These are phyloP conservation scores for Ustilago lituana DNA, from an alignment of 1,284 basidiomycete species.

Conservation along the genomic window DNA sequence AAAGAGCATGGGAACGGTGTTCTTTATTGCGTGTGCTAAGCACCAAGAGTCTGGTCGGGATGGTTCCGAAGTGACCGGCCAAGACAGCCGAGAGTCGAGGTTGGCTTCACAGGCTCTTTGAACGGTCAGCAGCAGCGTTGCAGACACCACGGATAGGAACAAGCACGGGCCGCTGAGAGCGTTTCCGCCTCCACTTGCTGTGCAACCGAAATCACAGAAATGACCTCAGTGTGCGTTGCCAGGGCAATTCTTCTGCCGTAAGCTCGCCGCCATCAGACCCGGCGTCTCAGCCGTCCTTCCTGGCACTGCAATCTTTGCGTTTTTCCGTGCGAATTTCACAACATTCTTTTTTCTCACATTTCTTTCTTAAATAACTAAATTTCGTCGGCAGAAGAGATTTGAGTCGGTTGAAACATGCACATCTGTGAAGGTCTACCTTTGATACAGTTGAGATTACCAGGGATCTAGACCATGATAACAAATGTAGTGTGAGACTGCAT, in stretches of 20 bases:
- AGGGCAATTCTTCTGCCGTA: background rate
- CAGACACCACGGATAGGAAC: no score
- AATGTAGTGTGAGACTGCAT: slow-evolving; percentile 12
- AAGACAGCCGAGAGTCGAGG: no score
- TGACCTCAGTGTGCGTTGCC: slow-evolving; percentile 32
- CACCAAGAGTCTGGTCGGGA: background rate
- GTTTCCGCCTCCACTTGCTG: slow-evolving; percentile 19
- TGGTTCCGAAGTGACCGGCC: background rate
- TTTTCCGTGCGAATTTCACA: no score
- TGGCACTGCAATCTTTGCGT: background rate
- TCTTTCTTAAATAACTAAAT: no score
- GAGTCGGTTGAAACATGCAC: no score
- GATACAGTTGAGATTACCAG: slow-evolving; percentile 2
- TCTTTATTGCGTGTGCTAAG: background rate
- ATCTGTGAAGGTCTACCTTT: background rate
- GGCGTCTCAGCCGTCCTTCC: background rate
- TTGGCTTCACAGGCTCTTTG: no score
- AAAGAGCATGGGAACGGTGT: no score
- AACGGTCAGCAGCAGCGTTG: no score
- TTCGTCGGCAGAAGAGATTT: no score
- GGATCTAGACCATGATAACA: slow-evolving; percentile 9
- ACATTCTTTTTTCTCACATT: no score
- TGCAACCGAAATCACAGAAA: slow-evolving; percentile 1
- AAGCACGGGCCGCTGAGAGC: no score
- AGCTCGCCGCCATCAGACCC: no score